A percentile compares a stretch with the other conserved stretches of the same genome.
These are phyloP conservation scores for Rhodosporidiobolus sp. DNA, from an alignment of 768 basidiomycete genomes.

Conservation along the genomic window DNA sequence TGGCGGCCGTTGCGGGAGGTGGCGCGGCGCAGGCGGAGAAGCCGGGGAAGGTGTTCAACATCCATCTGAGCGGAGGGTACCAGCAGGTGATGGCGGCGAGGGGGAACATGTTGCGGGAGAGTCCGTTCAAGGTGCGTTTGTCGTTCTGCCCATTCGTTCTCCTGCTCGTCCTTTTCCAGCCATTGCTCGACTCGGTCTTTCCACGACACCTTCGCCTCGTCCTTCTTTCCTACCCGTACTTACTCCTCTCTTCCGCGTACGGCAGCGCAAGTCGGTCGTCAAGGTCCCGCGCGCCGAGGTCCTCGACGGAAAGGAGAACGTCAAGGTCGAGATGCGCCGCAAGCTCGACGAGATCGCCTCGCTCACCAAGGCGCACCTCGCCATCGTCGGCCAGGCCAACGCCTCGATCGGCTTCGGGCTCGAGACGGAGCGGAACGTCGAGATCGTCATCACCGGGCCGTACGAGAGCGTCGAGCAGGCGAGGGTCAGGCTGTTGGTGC, in stretches of 20 bases:
- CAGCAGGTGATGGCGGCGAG: conserved; percentile 88
- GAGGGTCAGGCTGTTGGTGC: conserved; percentile 81
- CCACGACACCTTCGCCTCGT: background rate
- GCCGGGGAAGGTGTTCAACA: conserved; percentile 59
- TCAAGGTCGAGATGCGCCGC: conserved; percentile 44
- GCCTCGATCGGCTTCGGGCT: conserved; percentile 81
- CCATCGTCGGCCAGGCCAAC: conserved; percentile 75
- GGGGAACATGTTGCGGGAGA: conserved; percentile 82
- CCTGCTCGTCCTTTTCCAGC: background rate
- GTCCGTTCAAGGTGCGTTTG: conserved; percentile 62
- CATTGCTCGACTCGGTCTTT: conserved; percentile 29
- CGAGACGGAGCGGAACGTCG: conserved; percentile 90
- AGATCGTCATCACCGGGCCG: conserved; percentile 78
- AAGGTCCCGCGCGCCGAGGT: conserved; percentile 90
- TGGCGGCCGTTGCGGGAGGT: background rate
- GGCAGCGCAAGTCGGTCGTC: conserved; percentile 75
- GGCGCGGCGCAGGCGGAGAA: conserved; percentile 6
- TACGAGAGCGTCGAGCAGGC: conserved; percentile 89
- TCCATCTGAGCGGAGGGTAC: conserved; percentile 84
- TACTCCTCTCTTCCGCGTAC: conserved; percentile 17
- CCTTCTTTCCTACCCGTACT: background rate
- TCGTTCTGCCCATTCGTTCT: too few species aligned
- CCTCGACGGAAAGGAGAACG: conserved; percentile 62
- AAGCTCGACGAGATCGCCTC: conserved; percentile 85
- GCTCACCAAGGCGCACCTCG: conserved; percentile 86